phyloP scores from a whole-genome alignment of 2,329 filamentous ascomycete genomes.

The Colletotrichum sp. region DNA sequence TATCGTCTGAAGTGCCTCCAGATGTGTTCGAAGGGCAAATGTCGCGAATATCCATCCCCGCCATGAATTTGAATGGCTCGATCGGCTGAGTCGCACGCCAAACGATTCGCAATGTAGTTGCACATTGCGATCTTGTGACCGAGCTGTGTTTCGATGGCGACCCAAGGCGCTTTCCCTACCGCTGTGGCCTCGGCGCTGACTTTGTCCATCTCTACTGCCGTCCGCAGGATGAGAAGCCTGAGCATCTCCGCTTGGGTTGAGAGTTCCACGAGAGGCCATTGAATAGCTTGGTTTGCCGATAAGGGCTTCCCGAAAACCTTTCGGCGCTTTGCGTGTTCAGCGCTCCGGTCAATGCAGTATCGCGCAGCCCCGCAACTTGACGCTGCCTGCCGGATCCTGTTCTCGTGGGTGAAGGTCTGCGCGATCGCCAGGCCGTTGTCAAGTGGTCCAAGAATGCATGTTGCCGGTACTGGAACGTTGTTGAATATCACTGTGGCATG shows the following conservation, averaged over 20 bases:
- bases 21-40: not conserved
- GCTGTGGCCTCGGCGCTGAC: not conserved
- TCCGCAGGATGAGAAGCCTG: not conserved
- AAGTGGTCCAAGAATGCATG: not conserved
- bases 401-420: not conserved
- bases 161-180: not conserved
- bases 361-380: not conserved
- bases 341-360: not conserved
- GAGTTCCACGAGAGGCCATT: not conserved
- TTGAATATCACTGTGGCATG: not conserved
- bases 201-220: not conserved
- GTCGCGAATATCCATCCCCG: not conserved
- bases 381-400: not conserved
- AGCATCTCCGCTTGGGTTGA: not conserved
- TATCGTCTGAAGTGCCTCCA: not conserved
- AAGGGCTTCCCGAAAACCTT: not conserved
- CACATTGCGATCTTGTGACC: not conserved
- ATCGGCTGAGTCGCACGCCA: not conserved
- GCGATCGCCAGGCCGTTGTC: not conserved
- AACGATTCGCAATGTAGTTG: not conserved
- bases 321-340: not conserved
- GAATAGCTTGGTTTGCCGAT: not conserved
- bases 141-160: not conserved
- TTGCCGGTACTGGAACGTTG: not conserved
- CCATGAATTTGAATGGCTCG: not conserved